Evolutionary conservation across 2,329 filamentous ascomycete genomes (phyloP).

Genomic region (Aspergillus sp.): DNA sequence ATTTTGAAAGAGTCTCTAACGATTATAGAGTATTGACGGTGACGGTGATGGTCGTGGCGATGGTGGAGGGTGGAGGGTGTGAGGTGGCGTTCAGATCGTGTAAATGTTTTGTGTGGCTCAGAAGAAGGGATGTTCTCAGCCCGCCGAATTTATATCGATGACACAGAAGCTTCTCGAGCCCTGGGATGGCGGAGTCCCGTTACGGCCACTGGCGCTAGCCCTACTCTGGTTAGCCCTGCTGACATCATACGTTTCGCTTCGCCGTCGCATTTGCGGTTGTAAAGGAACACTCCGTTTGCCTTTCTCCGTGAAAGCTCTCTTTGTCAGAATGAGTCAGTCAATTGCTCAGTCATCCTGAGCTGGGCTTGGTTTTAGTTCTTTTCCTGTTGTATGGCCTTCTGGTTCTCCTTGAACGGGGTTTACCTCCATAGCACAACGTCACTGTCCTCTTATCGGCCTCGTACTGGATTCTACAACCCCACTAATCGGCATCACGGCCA

Average conservation of each 20-base stretch:
- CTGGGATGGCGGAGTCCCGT: slow-evolving; percentile 24
- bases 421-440: background rate
- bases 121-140: slow-evolving; percentile 23
- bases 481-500: background rate
- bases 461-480: background rate
- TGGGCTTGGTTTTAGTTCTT: background rate
- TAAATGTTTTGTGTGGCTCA: slow-evolving; percentile 22
- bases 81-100: slow-evolving; percentile 28
- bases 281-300: too few relatives aligned
- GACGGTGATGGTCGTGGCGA: slow-evolving; percentile 1
- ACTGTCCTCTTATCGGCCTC: background rate
- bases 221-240: slow-evolving; percentile 19
- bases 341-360: background rate
- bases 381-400: background rate
- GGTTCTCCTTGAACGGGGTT: background rate
- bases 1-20: slow-evolving; percentile 37
- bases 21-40: background rate
- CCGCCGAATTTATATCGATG: slow-evolving; percentile 36
- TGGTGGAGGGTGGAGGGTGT: slow-evolving; percentile 10
- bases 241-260: slow-evolving; percentile 14
- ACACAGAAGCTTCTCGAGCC: slow-evolving; percentile 42
- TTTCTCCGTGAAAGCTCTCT: too few relatives aligned
- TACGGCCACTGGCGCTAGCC: slow-evolving; percentile 25
- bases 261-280: too few relatives aligned
- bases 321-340: background rate